Percentiles rank a stretch among this genome's conserved stretches.
These are phyloP conservation scores for Rhizopus sp. DNA, from an alignment of 371 early-diverging fungal species.

Conservation along the genomic window DNA sequence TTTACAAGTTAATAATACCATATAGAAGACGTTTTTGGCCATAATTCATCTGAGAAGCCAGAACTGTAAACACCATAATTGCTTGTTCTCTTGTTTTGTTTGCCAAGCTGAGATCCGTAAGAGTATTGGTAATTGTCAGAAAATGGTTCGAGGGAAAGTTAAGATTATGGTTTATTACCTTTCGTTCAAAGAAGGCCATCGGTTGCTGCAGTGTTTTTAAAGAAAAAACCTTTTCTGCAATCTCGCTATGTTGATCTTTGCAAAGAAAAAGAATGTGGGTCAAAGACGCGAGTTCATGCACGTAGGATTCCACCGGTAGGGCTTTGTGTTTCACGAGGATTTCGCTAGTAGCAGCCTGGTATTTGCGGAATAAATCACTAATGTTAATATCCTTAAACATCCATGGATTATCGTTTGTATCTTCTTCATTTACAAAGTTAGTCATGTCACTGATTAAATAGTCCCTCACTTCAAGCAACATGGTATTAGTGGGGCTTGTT, in stretches of 20 bases:
- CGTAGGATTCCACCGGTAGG: conserved; percentile 13
- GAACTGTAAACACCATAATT: conserved; percentile 16
- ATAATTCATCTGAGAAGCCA: conserved; percentile 23
- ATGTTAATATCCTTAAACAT: conserved; percentile 18
- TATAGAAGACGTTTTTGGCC: conserved; percentile 19
- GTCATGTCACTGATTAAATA: conserved; percentile 22
- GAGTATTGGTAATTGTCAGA: conserved; percentile 7
- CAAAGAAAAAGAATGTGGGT: conserved; percentile 17
- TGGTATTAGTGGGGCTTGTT: conserved; percentile 19
- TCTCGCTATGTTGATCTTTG: conserved; percentile 25
- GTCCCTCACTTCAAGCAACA: conserved; percentile 18
- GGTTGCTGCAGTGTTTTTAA: conserved; percentile 21
- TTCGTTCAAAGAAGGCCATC: conserved; percentile 12
- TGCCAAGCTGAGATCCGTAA: conserved; percentile 5
- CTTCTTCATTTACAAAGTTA: conserved; percentile 20
- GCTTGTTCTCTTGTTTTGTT: conserved; percentile 9
- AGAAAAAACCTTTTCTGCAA: conserved; percentile 25
- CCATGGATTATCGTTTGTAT: conserved; percentile 21
- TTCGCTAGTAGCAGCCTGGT: conserved; percentile 7
- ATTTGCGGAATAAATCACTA: conserved; percentile 10
- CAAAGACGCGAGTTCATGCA: conserved; percentile 19
- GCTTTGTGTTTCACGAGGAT: conserved; percentile 11
- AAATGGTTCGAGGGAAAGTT: conserved; percentile 8
- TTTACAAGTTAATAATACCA: conserved; percentile 21
- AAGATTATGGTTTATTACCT: conserved; percentile 9